A percentile compares a stretch with the other conserved stretches of the same genome.
These are phyloP conservation scores for Perkinsus marinus DNA, from an alignment of 169 alveolate genomes.

Conservation along the genomic window DNA sequence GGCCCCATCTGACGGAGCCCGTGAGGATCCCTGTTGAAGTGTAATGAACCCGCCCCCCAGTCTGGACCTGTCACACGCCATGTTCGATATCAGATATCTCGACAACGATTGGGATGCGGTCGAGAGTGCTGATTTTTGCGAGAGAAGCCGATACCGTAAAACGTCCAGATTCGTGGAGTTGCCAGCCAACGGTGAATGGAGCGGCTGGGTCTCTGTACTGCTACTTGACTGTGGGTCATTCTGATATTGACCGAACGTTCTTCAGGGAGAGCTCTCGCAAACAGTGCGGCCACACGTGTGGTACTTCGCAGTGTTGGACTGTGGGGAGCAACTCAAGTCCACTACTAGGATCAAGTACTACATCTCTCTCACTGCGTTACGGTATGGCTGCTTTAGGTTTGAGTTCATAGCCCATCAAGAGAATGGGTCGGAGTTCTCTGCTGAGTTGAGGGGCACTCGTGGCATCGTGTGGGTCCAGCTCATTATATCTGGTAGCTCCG, in stretches of 20 bases:
- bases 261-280: not conserved
- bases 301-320: not conserved
- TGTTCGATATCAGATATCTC: not conserved
- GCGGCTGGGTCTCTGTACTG: not conserved
- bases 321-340: not conserved
- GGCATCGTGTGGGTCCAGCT: not conserved
- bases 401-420: not conserved
- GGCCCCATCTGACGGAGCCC: not conserved
- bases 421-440: not conserved
- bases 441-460: not conserved
- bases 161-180: not conserved
- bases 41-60: not conserved
- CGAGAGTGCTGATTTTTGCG: not conserved
- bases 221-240: no score
- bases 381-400: not conserved
- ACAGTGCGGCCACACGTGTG: constrained; percentile 6
- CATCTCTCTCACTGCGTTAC: no score
- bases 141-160: not conserved
- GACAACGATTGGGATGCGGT: not conserved
- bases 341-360: not conserved
- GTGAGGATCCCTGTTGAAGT: not conserved
- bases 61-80: not conserved
- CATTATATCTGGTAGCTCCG: not conserved
- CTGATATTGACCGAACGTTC: not conserved
- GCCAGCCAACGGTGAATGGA: not conserved